Evolutionary conservation across 495 filamentous ascomycete species (phyloP).

Genomic region (Neurospora intermedia): DNA sequence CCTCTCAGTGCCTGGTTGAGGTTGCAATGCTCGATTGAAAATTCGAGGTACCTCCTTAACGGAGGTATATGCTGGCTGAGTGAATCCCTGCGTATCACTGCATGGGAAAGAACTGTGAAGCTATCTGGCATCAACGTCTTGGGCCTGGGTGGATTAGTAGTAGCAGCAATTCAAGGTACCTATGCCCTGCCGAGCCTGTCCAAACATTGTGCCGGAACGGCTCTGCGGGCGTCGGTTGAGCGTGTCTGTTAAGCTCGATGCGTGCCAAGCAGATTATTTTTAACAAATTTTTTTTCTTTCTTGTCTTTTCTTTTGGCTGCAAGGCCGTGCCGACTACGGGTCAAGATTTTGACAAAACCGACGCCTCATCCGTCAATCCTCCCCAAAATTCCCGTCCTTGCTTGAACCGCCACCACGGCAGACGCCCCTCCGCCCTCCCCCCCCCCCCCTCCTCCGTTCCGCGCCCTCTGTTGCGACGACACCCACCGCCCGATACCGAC

Average conservation of each 20-base stretch:
- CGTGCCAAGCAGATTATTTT: neutral
- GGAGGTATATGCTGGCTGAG: neutral
- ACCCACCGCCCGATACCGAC: neutral
- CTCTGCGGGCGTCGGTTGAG: neutral
- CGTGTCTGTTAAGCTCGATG: constrained; percentile 1
- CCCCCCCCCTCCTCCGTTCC: neutral
- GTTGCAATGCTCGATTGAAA: neutral
- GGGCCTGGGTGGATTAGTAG: neutral
- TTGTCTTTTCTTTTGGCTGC: neutral
- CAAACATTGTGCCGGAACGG: constrained; percentile 1
- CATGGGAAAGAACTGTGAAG: neutral
- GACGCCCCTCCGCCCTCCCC: neutral
- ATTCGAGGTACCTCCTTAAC: neutral
- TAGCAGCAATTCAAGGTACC: neutral
- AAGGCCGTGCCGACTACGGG: constrained; percentile 14
- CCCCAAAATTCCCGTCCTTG: neutral
- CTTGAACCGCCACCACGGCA: neutral
- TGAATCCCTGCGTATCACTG: neutral
- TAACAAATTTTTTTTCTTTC: neutral
- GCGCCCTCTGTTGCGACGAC: neutral
- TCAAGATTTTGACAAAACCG: neutral
- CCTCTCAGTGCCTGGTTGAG: neutral
- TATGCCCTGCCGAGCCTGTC: neutral
- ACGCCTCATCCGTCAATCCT: neutral
- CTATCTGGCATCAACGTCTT: neutral